These are phyloP conservation scores for Arachnomyces sp. DNA, from an alignment of 2,329 filamentous ascomycete genomes.

Conservation along the genomic window DNA sequence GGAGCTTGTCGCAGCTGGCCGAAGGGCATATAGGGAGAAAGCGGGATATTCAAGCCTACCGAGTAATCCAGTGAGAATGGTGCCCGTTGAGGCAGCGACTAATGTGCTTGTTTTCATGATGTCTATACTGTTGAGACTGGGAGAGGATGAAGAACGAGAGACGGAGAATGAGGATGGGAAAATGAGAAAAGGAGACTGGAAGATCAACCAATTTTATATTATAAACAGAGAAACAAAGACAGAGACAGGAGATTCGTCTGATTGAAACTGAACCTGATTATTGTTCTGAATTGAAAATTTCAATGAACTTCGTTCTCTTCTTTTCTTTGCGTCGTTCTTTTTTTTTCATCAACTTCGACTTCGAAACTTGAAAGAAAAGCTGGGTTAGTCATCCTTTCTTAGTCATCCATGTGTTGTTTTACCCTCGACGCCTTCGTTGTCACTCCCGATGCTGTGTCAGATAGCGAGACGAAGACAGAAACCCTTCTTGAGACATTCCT, in stretches of 20 bases:
- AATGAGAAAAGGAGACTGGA: constrained; percentile 5
- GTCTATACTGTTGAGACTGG: constrained; percentile 13
- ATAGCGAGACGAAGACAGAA: no score
- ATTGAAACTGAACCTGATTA: constrained; percentile 1
- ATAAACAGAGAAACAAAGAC: background rate
- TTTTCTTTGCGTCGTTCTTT: constrained; percentile 6
- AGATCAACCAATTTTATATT: no score
- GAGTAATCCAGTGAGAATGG: constrained; percentile 51
- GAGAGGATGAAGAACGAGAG: constrained; percentile 1
- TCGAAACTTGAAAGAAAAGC: no score
- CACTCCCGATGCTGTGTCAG: no score
- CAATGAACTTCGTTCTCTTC: constrained; percentile 4
- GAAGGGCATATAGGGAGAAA: background rate
- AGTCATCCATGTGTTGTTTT: no score
- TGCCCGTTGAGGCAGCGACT: constrained; percentile 51
- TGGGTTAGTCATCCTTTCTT: no score
- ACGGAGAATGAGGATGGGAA: no score
- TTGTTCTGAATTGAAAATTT: constrained; percentile 1
- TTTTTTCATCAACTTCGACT: constrained; percentile 1
- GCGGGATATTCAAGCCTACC: constrained; percentile 27
- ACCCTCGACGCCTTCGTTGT: no score
- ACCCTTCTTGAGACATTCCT: no score
- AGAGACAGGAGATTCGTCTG: constrained; percentile 5
- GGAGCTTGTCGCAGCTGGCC: background rate
- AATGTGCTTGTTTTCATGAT: constrained; percentile 51